A percentile compares a stretch with the other conserved stretches of the same genome.
These are phyloP conservation scores for Alternaria arbusti DNA, from an alignment of 2,329 filamentous ascomycete genomes.

Conservation along the genomic window DNA sequence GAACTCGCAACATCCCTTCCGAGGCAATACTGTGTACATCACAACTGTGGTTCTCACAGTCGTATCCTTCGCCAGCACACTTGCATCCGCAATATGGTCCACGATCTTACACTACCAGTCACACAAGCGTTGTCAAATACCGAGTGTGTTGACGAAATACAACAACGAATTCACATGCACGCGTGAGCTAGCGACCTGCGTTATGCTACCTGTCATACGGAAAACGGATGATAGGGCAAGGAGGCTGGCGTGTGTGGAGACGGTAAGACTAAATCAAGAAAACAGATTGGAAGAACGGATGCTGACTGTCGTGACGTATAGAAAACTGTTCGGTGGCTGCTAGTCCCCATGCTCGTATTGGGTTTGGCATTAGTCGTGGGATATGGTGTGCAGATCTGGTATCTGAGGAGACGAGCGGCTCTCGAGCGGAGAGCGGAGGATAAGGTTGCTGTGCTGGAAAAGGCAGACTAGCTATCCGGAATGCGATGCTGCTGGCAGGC, in stretches of 20 bases:
- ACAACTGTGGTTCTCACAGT: background rate
- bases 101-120: background rate
- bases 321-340: background rate
- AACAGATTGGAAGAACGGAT: accelerated
- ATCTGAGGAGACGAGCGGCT: background rate
- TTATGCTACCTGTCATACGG: background rate
- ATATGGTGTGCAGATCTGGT: background rate
- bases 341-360: background rate
- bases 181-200: background rate
- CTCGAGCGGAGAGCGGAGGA: background rate
- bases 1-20: background rate
- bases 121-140: background rate
- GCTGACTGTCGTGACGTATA: background rate
- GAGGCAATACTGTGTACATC: background rate
- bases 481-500: too few species aligned
- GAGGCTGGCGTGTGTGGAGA: background rate
- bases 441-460: background rate
- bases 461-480: background rate
- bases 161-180: background rate
- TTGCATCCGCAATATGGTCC: background rate
- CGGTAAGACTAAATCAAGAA: background rate
- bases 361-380: background rate
- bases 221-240: background rate
- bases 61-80: background rate
- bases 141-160: background rate